These are phyloP conservation scores for Salix brachista DNA, from an alignment of 345 rosid genomes.

Conservation along the genomic window DNA sequence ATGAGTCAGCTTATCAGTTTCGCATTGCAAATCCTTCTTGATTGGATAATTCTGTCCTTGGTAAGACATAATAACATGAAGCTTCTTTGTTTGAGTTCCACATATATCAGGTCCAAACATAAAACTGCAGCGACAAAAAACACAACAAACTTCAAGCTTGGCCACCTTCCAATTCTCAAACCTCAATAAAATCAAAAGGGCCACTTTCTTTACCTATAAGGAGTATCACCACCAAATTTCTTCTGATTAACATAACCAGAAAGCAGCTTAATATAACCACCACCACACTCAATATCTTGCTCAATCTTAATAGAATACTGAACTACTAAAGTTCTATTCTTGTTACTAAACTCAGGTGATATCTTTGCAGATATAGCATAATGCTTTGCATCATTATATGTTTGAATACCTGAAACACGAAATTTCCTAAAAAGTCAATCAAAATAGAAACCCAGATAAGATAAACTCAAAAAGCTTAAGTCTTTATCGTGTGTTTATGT, in stretches of 20 bases:
- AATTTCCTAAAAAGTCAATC: not conserved
- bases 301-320: constrained; percentile 82
- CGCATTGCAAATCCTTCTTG: constrained; percentile 85
- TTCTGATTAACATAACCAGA: constrained; percentile 96
- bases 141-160: not conserved
- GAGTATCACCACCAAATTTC: constrained; percentile 98
- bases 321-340: constrained; percentile 71
- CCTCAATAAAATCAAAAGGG: not conserved
- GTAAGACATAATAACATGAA: constrained; percentile 79
- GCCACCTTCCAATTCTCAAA: not conserved
- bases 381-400: constrained; percentile 76
- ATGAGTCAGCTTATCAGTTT: constrained; percentile 86
- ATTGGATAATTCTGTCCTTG: constrained; percentile 95
- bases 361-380: constrained; percentile 87
- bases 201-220: constrained; percentile 55
- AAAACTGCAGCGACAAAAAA: constrained; percentile 43
- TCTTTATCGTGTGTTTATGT: constrained; percentile 1
- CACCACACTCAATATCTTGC: constrained; percentile 97
- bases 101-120: constrained; percentile 99
- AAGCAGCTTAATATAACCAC: constrained; percentile 88
- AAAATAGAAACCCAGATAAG: not conserved
- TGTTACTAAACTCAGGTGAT: constrained; percentile 73
- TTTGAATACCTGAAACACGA: constrained; percentile 66
- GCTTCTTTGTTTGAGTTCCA: constrained; percentile 85
- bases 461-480: not conserved